Evolutionary conservation across 2,329 filamentous ascomycete species (phyloP), one percentile per base, ranked within the genome.

Genomic region (Endothia cerciana): DNA sequence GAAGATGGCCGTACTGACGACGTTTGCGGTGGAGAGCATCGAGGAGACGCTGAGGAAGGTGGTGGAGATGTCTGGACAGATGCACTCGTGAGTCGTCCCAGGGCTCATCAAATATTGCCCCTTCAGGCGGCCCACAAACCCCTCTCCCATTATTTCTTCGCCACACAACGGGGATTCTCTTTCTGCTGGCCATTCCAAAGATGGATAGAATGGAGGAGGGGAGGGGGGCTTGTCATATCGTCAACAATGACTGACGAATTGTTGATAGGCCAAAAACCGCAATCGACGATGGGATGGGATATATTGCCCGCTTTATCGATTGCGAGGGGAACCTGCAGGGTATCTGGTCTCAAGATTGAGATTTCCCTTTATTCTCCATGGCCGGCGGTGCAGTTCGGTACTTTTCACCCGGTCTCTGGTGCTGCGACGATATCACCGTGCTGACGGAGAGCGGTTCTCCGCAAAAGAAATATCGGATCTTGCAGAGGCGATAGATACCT

Each of bases 231-330:
- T 36, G 53, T 10, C 33, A n/a, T 19, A 15, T 4, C 33, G 10
- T 33, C 33, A 36, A 57, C n/a, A n/a, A 5, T 36, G 28, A 19
- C 28, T 38, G 7, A n/a, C 53, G 3, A 15, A 43, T 43, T 10
- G 33, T 36, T 56, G 5, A 45, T 60, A 79, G 77, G 30, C 74
- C 74, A 33, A 79, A 78, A 72, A 78, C 75, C 4, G 71, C 70
- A 25, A 76, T 78, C 64, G 74, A 73, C 28, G 72, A 71, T 15
- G 70, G 69, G 15, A 77, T 76, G 75, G 78, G 77, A 0, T 73
- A 69, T 65, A 76, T 75, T 66, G 76, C 76, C 43, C 74, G 76
- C 2, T 73, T 79, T 49, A 69, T 79, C 57, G 77, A 80, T 66
- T 73, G 72, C 11, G 78, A 80, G 70, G 77, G 75, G n/a, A 79